Conservation (phyloP, 192 early-diverging fungal genomes). For the Piromyces finnis region DNA sequence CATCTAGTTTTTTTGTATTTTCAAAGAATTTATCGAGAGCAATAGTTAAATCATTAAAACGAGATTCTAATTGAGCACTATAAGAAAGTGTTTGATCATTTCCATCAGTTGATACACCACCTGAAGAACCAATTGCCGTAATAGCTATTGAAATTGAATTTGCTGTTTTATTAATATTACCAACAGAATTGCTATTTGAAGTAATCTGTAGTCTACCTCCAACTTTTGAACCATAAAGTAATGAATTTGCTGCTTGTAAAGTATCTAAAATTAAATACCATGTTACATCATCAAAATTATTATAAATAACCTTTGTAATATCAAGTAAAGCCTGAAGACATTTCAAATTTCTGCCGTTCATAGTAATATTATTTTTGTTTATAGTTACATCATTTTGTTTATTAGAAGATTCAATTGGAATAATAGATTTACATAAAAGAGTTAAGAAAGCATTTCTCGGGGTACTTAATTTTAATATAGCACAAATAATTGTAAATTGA, state of each 20-base stretch:
- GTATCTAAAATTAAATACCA: constrained; percentile 84
- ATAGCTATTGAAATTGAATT: not conserved
- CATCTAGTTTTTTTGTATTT: not conserved
- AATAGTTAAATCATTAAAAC: constrained; percentile 1
- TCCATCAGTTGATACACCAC: constrained; percentile 1
- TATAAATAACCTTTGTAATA: constrained; percentile 51
- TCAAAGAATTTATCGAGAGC: constrained; percentile 9
- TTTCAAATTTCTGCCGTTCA: constrained; percentile 61
- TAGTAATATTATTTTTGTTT: not conserved
- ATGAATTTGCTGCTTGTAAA: constrained; percentile 67
- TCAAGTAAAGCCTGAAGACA: constrained; percentile 53
- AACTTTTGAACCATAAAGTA: constrained; percentile 30
- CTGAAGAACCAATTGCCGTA: not conserved
- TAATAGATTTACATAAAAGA: constrained; percentile 63
- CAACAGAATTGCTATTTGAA: not conserved
- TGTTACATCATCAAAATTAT: constrained; percentile 46
- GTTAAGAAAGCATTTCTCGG: constrained; percentile 74
- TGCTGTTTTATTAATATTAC: constrained; percentile 2
- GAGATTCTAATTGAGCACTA: not conserved
- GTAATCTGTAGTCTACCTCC: constrained; percentile 15
- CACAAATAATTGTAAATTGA: constrained; percentile 59
- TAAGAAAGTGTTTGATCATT: not conserved
- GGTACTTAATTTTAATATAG: constrained; percentile 53
- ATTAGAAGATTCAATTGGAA: constrained; percentile 33
- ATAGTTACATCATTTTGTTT: not conserved